phyloP scores from a whole-genome alignment of 1,284 basidiomycete genomes.

The Meripilus lineatus region DNA sequence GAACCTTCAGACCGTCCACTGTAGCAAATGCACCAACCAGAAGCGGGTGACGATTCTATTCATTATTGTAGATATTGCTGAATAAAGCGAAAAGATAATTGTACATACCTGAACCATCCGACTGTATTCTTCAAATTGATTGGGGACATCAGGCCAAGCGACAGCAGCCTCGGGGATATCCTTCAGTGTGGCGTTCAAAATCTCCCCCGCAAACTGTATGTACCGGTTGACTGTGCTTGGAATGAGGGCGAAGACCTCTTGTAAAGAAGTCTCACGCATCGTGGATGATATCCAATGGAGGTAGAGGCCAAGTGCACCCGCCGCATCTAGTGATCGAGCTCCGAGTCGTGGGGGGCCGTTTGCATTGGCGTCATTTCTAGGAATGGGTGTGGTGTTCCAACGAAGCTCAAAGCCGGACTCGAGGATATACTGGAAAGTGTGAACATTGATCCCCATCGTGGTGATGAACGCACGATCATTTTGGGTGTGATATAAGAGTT shows the following conservation, averaged over 20 bases:
- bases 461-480: slow-evolving; percentile 41
- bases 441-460: slow-evolving; percentile 41
- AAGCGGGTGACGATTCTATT: neutral
- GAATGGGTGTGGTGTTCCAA: slow-evolving; percentile 35
- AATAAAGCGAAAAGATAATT: too few relatives aligned
- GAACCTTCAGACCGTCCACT: slow-evolving; percentile 26
- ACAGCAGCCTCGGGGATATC: slow-evolving; percentile 32
- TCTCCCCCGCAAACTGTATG: slow-evolving; percentile 27
- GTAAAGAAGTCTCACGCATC: slow-evolving; percentile 33
- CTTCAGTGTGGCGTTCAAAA: slow-evolving; percentile 30
- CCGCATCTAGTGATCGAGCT: slow-evolving; percentile 37
- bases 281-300: slow-evolving; percentile 41
- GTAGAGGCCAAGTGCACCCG: slow-evolving; percentile 39
- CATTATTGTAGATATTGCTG: too few relatives aligned
- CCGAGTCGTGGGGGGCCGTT: slow-evolving; percentile 25
- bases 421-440: slow-evolving; percentile 34
- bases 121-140: slow-evolving; percentile 16
- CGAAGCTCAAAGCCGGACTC: slow-evolving; percentile 26
- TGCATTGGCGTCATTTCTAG: slow-evolving; percentile 25
- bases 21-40: slow-evolving; percentile 33
- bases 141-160: slow-evolving; percentile 27
- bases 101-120: neutral
- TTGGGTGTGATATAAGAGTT: slow-evolving; percentile 23
- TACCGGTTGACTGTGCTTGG: slow-evolving; percentile 28
- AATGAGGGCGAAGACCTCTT: slow-evolving; percentile 33